A percentile compares a stretch with the other conserved stretches of the same genome.
Conservation (phyloP, 495 filamentous ascomycete species). For the Chaetomium tenue region DNA sequence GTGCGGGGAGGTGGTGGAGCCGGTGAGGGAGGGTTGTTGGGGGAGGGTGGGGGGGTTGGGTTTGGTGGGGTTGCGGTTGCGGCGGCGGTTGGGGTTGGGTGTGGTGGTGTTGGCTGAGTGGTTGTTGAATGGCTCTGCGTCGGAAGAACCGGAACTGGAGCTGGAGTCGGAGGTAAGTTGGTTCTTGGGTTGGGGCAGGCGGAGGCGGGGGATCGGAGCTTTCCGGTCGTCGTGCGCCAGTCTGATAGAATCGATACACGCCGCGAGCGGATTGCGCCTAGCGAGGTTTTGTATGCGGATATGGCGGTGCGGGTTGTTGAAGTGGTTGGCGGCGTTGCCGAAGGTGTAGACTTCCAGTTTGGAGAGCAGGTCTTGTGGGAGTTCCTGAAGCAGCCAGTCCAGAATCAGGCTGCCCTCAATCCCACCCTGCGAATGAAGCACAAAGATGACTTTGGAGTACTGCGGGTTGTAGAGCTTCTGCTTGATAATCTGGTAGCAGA, state of each 20-base stretch:
- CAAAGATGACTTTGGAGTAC: slow-evolving; percentile 70
- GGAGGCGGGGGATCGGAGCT: neutral
- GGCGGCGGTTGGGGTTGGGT: neutral
- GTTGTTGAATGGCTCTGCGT: neutral
- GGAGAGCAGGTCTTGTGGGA: slow-evolving; percentile 62
- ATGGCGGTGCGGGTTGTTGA: slow-evolving; percentile 69
- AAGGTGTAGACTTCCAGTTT: slow-evolving; percentile 86
- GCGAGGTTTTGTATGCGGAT: slow-evolving; percentile 28
- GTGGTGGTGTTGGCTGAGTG: neutral
- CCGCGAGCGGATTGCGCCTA: slow-evolving; percentile 28
- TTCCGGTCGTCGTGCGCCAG: neutral
- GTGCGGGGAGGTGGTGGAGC: slow-evolving; percentile 23
- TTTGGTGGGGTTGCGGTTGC: neutral
- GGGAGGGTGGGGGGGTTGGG: neutral
- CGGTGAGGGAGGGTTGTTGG: slow-evolving; percentile 15
- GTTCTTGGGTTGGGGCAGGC: slow-evolving; percentile 1
- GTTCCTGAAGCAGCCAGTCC: slow-evolving; percentile 76
- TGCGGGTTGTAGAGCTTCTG: slow-evolving; percentile 54
- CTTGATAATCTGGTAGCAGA: slow-evolving; percentile 57
- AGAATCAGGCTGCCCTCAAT: slow-evolving; percentile 72
- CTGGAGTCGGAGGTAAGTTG: neutral
- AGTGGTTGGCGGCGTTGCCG: slow-evolving; percentile 81
- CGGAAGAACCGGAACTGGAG: slow-evolving; percentile 12
- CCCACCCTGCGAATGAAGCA: slow-evolving; percentile 80
- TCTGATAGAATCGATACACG: slow-evolving; percentile 29